Conservation (phyloP, 1,284 basidiomycete species). For the Volvariella volvacea region DNA sequence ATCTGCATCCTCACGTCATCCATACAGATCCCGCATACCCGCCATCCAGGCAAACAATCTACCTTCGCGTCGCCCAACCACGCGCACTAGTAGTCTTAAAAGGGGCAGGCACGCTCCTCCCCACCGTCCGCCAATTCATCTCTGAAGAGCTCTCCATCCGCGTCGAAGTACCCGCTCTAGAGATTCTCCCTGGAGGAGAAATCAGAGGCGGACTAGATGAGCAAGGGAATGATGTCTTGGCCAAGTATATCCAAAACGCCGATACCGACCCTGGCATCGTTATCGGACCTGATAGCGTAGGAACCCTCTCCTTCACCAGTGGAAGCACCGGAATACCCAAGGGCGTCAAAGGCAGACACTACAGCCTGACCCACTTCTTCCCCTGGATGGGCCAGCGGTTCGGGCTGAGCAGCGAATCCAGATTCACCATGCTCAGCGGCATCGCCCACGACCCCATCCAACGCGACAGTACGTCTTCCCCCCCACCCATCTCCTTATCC, state of each 20-base stretch:
- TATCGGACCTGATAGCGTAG: slow-evolving; percentile 92
- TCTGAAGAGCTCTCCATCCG: slow-evolving; percentile 78
- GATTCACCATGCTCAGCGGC: slow-evolving; percentile 98
- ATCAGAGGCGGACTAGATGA: slow-evolving; percentile 60
- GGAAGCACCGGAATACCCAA: slow-evolving; percentile 98
- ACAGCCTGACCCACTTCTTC: slow-evolving; percentile 98
- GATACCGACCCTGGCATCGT: slow-evolving; percentile 74
- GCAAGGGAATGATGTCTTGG: slow-evolving; percentile 47
- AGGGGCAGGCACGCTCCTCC: slow-evolving; percentile 81
- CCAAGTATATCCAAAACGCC: slow-evolving; percentile 44
- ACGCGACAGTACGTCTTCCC: slow-evolving; percentile 77
- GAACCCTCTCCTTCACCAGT: slow-evolving; percentile 94
- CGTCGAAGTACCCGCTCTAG: slow-evolving; percentile 90
- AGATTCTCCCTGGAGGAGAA: slow-evolving; percentile 57
- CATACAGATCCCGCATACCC: slow-evolving; percentile 91
- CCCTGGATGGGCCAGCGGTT: slow-evolving; percentile 98
- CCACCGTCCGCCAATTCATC: slow-evolving; percentile 85
- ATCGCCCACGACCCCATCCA: slow-evolving; percentile 99
- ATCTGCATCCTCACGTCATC: slow-evolving; percentile 5
- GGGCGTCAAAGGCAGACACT: slow-evolving; percentile 94
- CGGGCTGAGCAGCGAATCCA: slow-evolving; percentile 67
- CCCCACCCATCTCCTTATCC: slow-evolving; percentile 2
- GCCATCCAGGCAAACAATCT: slow-evolving; percentile 90
- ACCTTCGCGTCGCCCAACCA: slow-evolving; percentile 90
- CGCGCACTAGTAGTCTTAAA: slow-evolving; percentile 91